Base-by-base conservation (phyloP, 345 rosid genomes). In the Bruguiera parviflora region DNA sequence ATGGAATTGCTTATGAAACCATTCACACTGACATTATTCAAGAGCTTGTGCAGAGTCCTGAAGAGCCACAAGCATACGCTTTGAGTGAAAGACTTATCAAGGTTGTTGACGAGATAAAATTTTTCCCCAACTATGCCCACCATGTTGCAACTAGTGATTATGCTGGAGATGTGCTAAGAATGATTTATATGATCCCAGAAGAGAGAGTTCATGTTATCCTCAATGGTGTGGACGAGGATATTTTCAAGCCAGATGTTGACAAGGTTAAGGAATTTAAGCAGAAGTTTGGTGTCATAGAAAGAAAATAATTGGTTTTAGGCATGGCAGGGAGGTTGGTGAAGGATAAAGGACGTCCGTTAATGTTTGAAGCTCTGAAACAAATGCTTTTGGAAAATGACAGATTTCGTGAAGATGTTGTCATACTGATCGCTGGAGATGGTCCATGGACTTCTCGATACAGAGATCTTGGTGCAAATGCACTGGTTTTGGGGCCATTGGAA, bases 131-230 rank as follows among this genome's bases (percentile, higher is more conserved):
- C 18, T 94, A 89, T 72, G 83, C 90, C 53, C 92, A 91, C 77
- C 96, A 94, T 77, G 95, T 94, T 65, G 92, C 96, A 63, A 94
- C 97, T 16, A 94, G 96, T 59, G 96, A 94, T 80, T 96, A 94
- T 53, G 92, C 84, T 1, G 98, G 98, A 31, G 97, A 91, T 78
- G 82, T 91, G 51, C 81, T 94, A 65, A 89, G 84, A 76, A 83
- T 95, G 67, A 88, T 91, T 65, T 94, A 94, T 78, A 94, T 91
- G 97, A 91, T 94, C 66, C 96, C 97, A 3, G 92, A 89, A 58
- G 97, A 91, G 74, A 82, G 95, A 66, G 98, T 91, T 29, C 98
- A 94, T 60, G 78, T 88, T 65, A 89, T 94, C 74, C 76, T 94
- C 43, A 94, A 94, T 67, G 98, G 98, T 0, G 92, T 94, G 2